These are phyloP conservation scores for Dimocarpus longan DNA, from an alignment of 345 rosid genomes.

Conservation along the genomic window DNA sequence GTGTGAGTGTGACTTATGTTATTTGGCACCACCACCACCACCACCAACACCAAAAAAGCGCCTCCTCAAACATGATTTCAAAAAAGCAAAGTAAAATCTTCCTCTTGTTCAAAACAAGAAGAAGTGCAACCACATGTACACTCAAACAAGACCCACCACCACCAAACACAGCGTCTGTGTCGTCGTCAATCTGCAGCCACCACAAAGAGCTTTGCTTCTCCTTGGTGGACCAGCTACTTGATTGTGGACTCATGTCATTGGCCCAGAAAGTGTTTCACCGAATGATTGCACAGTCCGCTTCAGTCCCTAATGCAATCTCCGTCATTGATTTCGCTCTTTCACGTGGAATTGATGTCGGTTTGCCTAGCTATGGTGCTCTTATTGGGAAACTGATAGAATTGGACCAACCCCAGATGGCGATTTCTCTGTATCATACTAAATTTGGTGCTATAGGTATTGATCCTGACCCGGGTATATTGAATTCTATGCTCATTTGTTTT, in stretches of 20 bases:
- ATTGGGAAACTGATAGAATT: constrained; percentile 44
- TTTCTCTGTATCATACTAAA: constrained; percentile 35
- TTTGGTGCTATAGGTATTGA: constrained; percentile 45
- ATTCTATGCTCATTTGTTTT: constrained; percentile 54
- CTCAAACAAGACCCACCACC: constrained; percentile 34
- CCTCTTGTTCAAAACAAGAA: constrained; percentile 36
- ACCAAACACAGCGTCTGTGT: constrained; percentile 1
- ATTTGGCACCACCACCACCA: no score
- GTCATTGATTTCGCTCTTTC: constrained; percentile 40
- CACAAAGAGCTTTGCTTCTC: constrained; percentile 47
- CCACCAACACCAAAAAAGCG: no score
- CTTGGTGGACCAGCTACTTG: constrained; percentile 41
- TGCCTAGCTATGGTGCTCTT: constrained; percentile 33
- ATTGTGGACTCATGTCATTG: constrained; percentile 42
- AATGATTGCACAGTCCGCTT: constrained; percentile 37
- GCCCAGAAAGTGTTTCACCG: constrained; percentile 49
- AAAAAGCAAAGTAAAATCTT: constrained; percentile 22
- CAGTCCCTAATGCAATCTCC: constrained; percentile 41
- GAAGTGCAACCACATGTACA: constrained; percentile 35
- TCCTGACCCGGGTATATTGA: constrained; percentile 43
- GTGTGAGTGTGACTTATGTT: no score
- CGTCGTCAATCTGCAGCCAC: constrained; percentile 27
- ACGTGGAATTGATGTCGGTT: constrained; percentile 50
- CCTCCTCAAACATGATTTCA: constrained; percentile 26
- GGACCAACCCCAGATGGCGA: constrained; percentile 48